These are phyloP conservation scores for Cladosporium sp. DNA, from an alignment of 2,329 filamentous ascomycete genomes.

Conservation along the genomic window DNA sequence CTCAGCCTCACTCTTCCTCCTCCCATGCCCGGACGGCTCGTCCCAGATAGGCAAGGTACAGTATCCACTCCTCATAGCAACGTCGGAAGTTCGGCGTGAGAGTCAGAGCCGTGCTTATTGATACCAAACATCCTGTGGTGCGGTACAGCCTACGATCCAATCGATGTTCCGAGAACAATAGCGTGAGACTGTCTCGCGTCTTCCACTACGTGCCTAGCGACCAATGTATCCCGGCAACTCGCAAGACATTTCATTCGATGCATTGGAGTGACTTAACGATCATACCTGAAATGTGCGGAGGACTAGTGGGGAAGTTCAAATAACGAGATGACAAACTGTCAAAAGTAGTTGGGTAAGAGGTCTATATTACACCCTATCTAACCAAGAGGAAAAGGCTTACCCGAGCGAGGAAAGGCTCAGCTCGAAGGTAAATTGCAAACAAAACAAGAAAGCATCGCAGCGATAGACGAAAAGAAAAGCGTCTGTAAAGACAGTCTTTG, in stretches of 20 bases:
- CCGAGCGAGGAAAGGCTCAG: not conserved
- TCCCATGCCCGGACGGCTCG: not conserved
- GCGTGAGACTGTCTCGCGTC: not conserved
- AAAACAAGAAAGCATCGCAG: conserved; percentile 8
- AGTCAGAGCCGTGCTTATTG: conserved; percentile 3
- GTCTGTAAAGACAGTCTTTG: conserved; percentile 9
- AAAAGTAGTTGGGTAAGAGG: not conserved
- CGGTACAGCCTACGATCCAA: not conserved
- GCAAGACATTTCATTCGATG: not conserved
- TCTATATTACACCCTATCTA: conserved; percentile 20
- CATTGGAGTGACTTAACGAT: no score
- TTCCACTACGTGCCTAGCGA: not conserved
- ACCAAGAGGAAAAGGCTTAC: not conserved
- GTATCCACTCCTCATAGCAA: not conserved
- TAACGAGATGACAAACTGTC: not conserved
- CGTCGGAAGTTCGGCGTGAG: not conserved
- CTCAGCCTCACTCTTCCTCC: not conserved
- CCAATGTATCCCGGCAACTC: not conserved
- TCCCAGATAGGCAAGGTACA: not conserved
- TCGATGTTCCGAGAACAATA: not conserved
- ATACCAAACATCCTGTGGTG: not conserved
- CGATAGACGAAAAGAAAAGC: conserved; percentile 1
- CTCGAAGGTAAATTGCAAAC: not conserved
- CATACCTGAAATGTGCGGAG: no score
- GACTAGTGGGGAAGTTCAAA: not conserved